Conservation (phyloP, 2,329 filamentous ascomycete genomes). For the Anisogramma anomala region DNA sequence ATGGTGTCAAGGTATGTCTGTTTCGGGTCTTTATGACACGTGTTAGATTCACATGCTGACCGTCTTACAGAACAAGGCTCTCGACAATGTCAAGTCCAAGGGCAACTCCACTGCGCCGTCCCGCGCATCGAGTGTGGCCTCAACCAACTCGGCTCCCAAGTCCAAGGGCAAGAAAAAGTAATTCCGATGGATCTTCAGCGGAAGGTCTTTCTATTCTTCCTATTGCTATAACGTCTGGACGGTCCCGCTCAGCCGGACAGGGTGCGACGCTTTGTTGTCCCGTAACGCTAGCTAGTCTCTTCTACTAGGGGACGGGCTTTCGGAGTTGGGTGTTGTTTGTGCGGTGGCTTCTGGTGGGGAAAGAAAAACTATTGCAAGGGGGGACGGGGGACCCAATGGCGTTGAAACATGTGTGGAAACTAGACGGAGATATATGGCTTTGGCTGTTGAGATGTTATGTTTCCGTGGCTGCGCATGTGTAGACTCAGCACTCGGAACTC, state of each 20-base stretch:
- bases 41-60: constrained; percentile 1
- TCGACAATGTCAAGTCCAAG: constrained; percentile 82
- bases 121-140: constrained; percentile 77
- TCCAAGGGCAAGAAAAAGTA: constrained; percentile 43
- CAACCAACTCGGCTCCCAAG: constrained; percentile 50
- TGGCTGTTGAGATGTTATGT: not conserved
- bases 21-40: constrained; percentile 2
- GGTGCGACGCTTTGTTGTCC: not conserved
- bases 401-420: no score
- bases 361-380: not conserved
- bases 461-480: no score
- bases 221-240: not conserved
- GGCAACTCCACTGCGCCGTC: constrained; percentile 66
- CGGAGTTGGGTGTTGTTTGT: constrained; percentile 10
- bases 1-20: constrained; percentile 68
- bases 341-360: not conserved
- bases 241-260: not conserved
- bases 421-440: not conserved
- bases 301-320: not conserved
- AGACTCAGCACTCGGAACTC: no score
- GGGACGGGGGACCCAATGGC: no score
- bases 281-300: constrained; percentile 3
- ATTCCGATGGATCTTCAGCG: not conserved
- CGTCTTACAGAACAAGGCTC: constrained; percentile 66
- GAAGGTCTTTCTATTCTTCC: not conserved